These are phyloP conservation scores for Trichophyton simii DNA, from an alignment of 2,329 filamentous ascomycete genomes.

Conservation along the genomic window DNA sequence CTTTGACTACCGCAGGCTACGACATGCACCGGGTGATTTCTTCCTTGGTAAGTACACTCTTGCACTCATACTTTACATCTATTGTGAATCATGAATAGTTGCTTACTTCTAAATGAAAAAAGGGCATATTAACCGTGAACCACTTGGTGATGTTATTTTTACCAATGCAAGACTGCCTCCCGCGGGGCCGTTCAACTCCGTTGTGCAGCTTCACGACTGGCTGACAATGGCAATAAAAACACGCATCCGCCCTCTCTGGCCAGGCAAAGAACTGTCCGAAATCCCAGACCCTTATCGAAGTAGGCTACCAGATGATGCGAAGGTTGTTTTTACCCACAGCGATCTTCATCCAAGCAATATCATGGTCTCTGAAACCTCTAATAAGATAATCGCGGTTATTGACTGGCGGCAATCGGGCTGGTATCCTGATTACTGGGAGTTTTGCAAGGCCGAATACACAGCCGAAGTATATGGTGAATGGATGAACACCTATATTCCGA, in stretches of 20 bases:
- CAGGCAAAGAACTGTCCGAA: slow-evolving; percentile 17
- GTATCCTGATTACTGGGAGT: slow-evolving; percentile 11
- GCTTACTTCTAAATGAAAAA: too few relatives aligned
- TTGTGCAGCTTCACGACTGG: slow-evolving; percentile 24
- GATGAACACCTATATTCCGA: slow-evolving; percentile 4
- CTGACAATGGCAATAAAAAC: background rate
- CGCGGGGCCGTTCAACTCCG: slow-evolving; percentile 19
- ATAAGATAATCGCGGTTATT: slow-evolving; percentile 17
- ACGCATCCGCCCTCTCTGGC: slow-evolving; percentile 16
- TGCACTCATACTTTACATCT: too few relatives aligned
- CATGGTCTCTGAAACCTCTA: slow-evolving; percentile 17
- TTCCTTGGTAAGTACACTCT: slow-evolving; percentile 15
- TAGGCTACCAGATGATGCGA: slow-evolving; percentile 20
- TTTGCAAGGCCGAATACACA: slow-evolving; percentile 6
- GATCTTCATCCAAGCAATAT: slow-evolving; percentile 27
- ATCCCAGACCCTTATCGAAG: slow-evolving; percentile 21
- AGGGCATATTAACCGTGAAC: slow-evolving; percentile 6
- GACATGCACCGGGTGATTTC: slow-evolving; percentile 13
- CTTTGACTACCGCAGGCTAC: slow-evolving; percentile 13
- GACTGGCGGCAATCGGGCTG: slow-evolving; percentile 20
- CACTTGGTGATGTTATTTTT: slow-evolving; percentile 19
- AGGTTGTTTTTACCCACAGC: slow-evolving; percentile 25
- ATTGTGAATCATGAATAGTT: too few relatives aligned
- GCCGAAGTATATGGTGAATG: slow-evolving; percentile 4
- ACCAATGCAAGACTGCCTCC: slow-evolving; percentile 11